phyloP scores from a whole-genome alignment of 2,329 filamentous ascomycete species.

The Dendryphion nanum region DNA sequence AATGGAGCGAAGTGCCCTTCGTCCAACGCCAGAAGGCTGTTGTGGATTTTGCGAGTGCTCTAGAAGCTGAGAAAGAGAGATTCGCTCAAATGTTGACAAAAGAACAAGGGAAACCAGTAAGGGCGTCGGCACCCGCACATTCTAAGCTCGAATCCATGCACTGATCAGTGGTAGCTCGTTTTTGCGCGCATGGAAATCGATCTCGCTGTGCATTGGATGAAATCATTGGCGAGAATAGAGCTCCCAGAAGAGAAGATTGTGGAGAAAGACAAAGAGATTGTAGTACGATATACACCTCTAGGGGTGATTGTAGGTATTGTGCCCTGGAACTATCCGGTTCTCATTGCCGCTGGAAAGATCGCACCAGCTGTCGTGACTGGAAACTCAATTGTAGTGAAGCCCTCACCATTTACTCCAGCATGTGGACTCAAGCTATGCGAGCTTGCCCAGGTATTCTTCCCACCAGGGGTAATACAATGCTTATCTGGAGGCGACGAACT shows the following conservation, averaged over 20 bases:
- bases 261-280: not conserved
- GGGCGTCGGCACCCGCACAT: no score
- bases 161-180: not conserved
- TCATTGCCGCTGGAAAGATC: constrained; percentile 55
- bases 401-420: constrained; percentile 59
- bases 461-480: constrained; percentile 61
- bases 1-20: constrained; percentile 33
- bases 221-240: not conserved
- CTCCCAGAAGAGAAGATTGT: not conserved
- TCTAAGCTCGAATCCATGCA: no score
- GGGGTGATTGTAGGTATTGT: constrained; percentile 20
- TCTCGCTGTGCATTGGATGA: not conserved
- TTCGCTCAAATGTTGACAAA: constrained; percentile 11
- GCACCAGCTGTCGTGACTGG: constrained; percentile 58
- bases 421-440: constrained; percentile 60
- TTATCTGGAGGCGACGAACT: constrained; percentile 61
- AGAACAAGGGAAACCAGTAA: constrained; percentile 19
- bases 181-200: not conserved
- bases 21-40: constrained; percentile 12
- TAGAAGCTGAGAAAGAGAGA: constrained; percentile 11
- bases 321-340: constrained; percentile 55
- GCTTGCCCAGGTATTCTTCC: constrained; percentile 57
- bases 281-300: not conserved
- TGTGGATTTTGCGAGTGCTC: constrained; percentile 11
- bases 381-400: constrained; percentile 57